Percentiles rank a stretch among this genome's conserved stretches.
Evolutionary conservation across 78 protist species (phyloP).

Genomic region (Cavenderia fasciculata): DNA sequence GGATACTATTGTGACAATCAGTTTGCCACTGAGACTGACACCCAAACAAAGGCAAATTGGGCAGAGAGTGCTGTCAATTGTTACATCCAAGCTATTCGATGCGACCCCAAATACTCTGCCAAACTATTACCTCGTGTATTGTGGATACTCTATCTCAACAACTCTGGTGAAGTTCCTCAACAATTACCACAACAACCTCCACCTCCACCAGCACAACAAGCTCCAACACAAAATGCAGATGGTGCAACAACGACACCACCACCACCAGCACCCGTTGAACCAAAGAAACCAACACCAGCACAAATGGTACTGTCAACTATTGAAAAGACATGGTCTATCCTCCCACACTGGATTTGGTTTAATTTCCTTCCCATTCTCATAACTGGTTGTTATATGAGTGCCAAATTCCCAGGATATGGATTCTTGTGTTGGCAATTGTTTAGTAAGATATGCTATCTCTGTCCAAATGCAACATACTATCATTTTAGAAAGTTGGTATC

Average conservation of each 20-base stretch:
- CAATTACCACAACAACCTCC: background rate
- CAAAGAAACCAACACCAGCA: constrained; percentile 36
- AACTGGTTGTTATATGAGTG: constrained; percentile 28
- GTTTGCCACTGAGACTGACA: constrained; percentile 17
- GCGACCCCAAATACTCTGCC: constrained; percentile 38
- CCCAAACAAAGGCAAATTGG: constrained; percentile 24
- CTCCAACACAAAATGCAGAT: background rate
- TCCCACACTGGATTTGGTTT: constrained; percentile 71
- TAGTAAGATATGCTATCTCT: constrained; percentile 42
- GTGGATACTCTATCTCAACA: constrained; percentile 62
- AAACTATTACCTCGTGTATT: constrained; percentile 18
- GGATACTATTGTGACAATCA: constrained; percentile 83
- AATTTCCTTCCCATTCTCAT: constrained; percentile 36
- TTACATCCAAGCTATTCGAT: constrained; percentile 42
- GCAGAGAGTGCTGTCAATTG: constrained; percentile 61
- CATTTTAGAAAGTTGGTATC: constrained; percentile 52
- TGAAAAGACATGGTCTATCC: constrained; percentile 11
- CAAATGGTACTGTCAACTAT: constrained; percentile 43
- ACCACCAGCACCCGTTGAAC: background rate
- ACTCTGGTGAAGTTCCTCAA: constrained; percentile 62
- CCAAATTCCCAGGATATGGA: constrained; percentile 58
- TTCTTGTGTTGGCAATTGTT: constrained; percentile 61
- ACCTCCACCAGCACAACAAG: background rate
- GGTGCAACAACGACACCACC: background rate
- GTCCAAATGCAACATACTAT: constrained; percentile 37